Conservation (phyloP, 2,329 filamentous ascomycete genomes). For the Paraconiothyrium sp. region DNA sequence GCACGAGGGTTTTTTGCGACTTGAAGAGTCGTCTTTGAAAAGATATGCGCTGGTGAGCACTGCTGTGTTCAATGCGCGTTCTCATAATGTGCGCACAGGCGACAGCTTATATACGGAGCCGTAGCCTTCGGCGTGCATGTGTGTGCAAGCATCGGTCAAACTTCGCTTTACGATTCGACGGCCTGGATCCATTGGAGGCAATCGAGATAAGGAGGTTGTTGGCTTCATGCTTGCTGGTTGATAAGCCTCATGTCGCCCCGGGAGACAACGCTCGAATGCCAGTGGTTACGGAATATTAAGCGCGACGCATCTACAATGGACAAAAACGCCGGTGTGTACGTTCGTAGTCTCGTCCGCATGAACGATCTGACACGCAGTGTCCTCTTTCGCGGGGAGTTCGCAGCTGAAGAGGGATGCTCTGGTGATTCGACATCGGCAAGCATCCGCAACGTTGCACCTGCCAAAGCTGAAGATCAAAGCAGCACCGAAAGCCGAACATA, state of each 20-base stretch:
- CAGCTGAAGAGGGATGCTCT: background rate
- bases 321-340: background rate
- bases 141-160: constrained; percentile 23
- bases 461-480: too few relatives aligned
- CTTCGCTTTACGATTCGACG: constrained; percentile 19
- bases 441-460: too few relatives aligned
- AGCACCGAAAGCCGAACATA: too few relatives aligned
- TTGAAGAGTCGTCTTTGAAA: background rate
- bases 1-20: background rate
- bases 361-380: background rate
- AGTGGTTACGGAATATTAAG: background rate
- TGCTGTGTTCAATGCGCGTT: background rate
- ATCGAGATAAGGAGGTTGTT: constrained; percentile 28
- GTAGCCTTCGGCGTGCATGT: constrained; percentile 22
- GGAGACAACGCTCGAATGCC: constrained; percentile 1
- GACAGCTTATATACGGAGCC: constrained; percentile 19
- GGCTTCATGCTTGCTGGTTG: constrained; percentile 20
- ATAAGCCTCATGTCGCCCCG: constrained; percentile 16
- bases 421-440: too few relatives aligned
- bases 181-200: constrained; percentile 21
- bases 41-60: background rate
- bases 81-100: constrained; percentile 9
- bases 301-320: background rate
- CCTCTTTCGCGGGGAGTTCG: background rate
- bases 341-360: background rate